Conservation (phyloP, 495 filamentous ascomycete genomes). For the Penicillium salamii region DNA sequence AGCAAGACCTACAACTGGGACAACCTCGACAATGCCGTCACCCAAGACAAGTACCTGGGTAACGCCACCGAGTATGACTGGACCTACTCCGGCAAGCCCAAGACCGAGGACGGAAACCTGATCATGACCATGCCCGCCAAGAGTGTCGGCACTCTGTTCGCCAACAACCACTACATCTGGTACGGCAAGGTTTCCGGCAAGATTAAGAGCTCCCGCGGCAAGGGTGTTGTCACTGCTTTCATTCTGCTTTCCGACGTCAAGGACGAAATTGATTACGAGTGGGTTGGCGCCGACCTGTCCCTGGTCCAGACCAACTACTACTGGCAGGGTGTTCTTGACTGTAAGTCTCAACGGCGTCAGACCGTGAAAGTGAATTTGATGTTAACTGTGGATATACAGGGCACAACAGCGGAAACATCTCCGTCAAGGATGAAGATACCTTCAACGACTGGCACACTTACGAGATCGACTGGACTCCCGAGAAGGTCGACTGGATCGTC, state of each 20-base stretch:
- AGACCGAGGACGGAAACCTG: constrained; percentile 55
- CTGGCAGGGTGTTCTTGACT: constrained; percentile 89
- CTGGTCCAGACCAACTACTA: constrained; percentile 93
- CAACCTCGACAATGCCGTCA: constrained; percentile 50
- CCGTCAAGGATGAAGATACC: constrained; percentile 61
- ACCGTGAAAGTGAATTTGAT: no score
- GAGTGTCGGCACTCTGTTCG: constrained; percentile 78
- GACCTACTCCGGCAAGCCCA: constrained; percentile 77
- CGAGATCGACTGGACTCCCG: constrained; percentile 89
- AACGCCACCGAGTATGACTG: constrained; percentile 76
- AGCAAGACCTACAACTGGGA: constrained; percentile 64
- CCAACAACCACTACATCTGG: constrained; percentile 91
- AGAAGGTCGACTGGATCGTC: constrained; percentile 78
- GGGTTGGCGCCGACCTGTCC: constrained; percentile 74
- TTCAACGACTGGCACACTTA: constrained; percentile 83
- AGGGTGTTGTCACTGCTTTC: constrained; percentile 92
- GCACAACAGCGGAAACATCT: constrained; percentile 66
- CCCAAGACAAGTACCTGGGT: constrained; percentile 54
- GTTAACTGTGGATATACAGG: constrained; percentile 57
- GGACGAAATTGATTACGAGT: constrained; percentile 98
- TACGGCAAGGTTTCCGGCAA: constrained; percentile 88
- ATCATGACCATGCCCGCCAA: constrained; percentile 87
- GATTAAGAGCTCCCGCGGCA: constrained; percentile 80
- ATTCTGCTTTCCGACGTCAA: constrained; percentile 93
- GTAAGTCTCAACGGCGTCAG: constrained; percentile 65